A percentile compares a stretch with the other conserved stretches of the same genome.
Conservation (phyloP, 345 rosid genomes). For the Brassica napus region Da-Ae NC_063445.1:32020501-32021000, state of each 20-base stretch:
- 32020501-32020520: slow-evolving; percentile 28
- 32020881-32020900: slow-evolving; percentile 46
- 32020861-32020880: slow-evolving; percentile 75
- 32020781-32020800: slow-evolving; percentile 77
- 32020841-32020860: slow-evolving; percentile 72
- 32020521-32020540: slow-evolving; percentile 43
- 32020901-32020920: neutral
- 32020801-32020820: slow-evolving; percentile 65
- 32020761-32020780: slow-evolving; percentile 81
- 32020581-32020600: slow-evolving; percentile 47
- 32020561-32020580: slow-evolving; percentile 51
- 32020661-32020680: slow-evolving; percentile 69
- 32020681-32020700: slow-evolving; percentile 80
- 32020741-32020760: slow-evolving; percentile 86
- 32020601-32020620: slow-evolving; percentile 56
- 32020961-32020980: neutral
- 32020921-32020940: slow-evolving; percentile 4
- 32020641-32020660: slow-evolving; percentile 65
- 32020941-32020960: slow-evolving; percentile 20
- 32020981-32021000: slow-evolving; percentile 2
- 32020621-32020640: slow-evolving; percentile 55
- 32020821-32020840: slow-evolving; percentile 71
- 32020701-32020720: slow-evolving; percentile 77
- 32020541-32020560: slow-evolving; percentile 48
- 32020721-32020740: slow-evolving; percentile 63